phyloP scores from a whole-genome alignment of 164 flowering plant genomes.

The Vitis rotundifolia region DNA sequence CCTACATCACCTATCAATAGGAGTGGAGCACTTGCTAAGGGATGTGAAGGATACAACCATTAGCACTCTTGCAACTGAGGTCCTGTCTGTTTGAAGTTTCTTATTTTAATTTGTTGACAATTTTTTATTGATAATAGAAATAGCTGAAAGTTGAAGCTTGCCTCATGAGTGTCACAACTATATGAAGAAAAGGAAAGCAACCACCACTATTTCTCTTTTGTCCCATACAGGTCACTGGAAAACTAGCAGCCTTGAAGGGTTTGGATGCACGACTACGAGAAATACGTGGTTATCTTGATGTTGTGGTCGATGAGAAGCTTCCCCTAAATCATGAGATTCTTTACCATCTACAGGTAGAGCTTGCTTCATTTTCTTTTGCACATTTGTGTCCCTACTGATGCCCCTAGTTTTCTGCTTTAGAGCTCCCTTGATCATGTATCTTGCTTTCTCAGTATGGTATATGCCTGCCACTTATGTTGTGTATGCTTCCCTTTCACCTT shows the following conservation, averaged over 20 bases:
- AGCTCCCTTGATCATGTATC: too few species aligned
- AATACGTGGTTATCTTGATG: conserved; percentile 81
- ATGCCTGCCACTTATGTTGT: too few species aligned
- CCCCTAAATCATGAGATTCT: conserved; percentile 94
- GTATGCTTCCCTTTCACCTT: too few species aligned
- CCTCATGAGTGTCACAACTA: not conserved
- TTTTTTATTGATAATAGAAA: not conserved
- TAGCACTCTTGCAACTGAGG: conserved; percentile 98
- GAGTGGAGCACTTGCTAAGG: conserved; percentile 97
- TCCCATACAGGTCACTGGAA: conserved; percentile 75
- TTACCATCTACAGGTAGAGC: conserved; percentile 80
- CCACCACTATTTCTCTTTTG: not conserved
- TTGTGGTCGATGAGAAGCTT: conserved; percentile 83
- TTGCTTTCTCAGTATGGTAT: too few species aligned
- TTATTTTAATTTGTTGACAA: too few species aligned
- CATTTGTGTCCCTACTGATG: not conserved
- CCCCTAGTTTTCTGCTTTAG: too few species aligned
- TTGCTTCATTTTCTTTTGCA: not conserved
- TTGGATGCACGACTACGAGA: conserved; percentile 86
- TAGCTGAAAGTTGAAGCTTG: not conserved
- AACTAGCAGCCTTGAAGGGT: conserved; percentile 88
- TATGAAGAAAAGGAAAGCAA: not conserved
- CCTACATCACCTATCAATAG: conserved; percentile 29
- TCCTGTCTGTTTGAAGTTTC: conserved; percentile 7
- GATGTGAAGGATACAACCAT: conserved; percentile 98